Percentiles rank a stretch among this genome's conserved stretches.
Conservation (phyloP, 2,329 filamentous ascomycete species). For the Thyridium curvatum region DNA sequence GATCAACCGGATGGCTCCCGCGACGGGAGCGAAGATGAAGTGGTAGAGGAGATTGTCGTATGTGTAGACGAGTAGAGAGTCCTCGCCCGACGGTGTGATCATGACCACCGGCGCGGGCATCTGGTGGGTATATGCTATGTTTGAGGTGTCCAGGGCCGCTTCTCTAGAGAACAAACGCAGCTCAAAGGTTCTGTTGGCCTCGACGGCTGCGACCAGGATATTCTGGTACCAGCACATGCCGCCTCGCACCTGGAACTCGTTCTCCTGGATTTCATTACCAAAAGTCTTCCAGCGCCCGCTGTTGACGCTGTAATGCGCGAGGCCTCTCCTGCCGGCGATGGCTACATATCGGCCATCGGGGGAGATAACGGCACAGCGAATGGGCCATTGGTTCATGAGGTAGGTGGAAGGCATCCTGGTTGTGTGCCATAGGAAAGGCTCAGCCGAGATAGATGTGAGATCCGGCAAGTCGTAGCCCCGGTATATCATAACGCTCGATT, state of each 20-base stretch:
- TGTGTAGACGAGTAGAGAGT: conserved; percentile 93
- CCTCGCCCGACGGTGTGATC: conserved; percentile 81
- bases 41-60: conserved; percentile 95
- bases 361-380: conserved; percentile 80
- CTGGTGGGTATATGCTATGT: conserved; percentile 68
- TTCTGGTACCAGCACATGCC: conserved; percentile 99
- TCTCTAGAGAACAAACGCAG: conserved; percentile 92
- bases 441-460: conserved; percentile 83
- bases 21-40: conserved; percentile 74
- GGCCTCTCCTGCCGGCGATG: conserved; percentile 84
- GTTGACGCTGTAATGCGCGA: conserved; percentile 92
- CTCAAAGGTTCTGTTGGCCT: conserved; percentile 75
- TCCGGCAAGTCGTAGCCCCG: conserved; percentile 88
- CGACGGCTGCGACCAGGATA: conserved; percentile 88
- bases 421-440: conserved; percentile 92
- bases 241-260: conserved; percentile 85
- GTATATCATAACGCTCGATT: conserved; percentile 84
- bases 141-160: conserved; percentile 64
- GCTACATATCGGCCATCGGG: conserved; percentile 91
- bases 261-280: conserved; percentile 71
- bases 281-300: conserved; percentile 97
- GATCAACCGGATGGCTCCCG: conserved; percentile 67
- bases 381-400: conserved; percentile 88
- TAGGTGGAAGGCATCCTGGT: conserved; percentile 80
- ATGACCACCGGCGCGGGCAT: conserved; percentile 85